phyloP scores from a whole-genome alignment of 495 filamentous ascomycete genomes.

The Jackrogersella minutella region DNA sequence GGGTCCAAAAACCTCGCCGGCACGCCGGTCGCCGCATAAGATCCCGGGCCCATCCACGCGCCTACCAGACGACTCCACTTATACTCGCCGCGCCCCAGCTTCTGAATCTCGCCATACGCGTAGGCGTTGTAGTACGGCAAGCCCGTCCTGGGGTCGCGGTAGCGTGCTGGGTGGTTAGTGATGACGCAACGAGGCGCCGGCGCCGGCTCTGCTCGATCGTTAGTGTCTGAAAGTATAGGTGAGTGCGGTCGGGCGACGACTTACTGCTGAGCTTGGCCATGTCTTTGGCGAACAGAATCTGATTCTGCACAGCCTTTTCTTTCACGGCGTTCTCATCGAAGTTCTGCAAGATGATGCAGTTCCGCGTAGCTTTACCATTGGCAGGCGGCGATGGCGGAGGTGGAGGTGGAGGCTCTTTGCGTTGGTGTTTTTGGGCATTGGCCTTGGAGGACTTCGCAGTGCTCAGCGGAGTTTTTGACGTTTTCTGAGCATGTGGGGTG shows the following conservation, averaged over 20 bases:
- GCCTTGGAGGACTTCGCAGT: constrained; percentile 26
- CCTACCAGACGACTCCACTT: constrained; percentile 79
- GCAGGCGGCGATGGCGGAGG: constrained; percentile 38
- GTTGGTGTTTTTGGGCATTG: constrained; percentile 38
- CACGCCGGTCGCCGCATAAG: constrained; percentile 69
- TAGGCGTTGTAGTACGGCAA: constrained; percentile 77
- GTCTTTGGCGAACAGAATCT: constrained; percentile 61
- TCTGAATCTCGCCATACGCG: constrained; percentile 76
- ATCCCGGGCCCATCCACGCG: constrained; percentile 73
- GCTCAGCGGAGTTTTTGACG: constrained; percentile 18
- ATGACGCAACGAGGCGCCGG: constrained; percentile 72
- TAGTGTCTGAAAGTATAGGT: background rate
- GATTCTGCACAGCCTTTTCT: constrained; percentile 62
- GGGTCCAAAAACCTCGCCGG: constrained; percentile 70
- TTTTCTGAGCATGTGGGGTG: constrained; percentile 14
- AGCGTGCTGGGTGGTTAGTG: constrained; percentile 78
- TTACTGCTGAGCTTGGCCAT: constrained; percentile 62
- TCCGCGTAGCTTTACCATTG: constrained; percentile 51
- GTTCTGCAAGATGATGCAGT: constrained; percentile 65
- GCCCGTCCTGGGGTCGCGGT: constrained; percentile 78
- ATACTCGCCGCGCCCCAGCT: constrained; percentile 69
- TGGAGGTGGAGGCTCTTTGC: constrained; percentile 35
- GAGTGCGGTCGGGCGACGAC: constrained; percentile 18
- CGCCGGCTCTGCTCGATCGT: constrained; percentile 53
- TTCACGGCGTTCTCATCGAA: constrained; percentile 63